phyloP scores from a whole-genome alignment of 352 stramenopile genomes.

The Phytophthora pinifolia region DNA sequence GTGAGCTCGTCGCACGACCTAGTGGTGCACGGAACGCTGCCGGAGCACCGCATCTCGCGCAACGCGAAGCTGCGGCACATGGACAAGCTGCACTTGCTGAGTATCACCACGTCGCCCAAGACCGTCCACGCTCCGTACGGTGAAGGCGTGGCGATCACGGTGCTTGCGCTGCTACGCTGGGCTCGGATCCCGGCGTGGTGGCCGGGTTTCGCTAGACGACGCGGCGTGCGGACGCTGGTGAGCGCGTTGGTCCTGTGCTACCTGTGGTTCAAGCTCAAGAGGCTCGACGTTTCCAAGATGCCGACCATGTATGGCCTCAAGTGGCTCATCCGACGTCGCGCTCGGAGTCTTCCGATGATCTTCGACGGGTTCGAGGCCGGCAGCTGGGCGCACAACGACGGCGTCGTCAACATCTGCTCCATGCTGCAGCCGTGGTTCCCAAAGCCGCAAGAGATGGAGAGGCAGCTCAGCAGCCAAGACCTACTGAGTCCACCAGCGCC shows the following conservation, averaged over 20 bases:
- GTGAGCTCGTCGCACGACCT: slow-evolving; percentile 45
- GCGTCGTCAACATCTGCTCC: slow-evolving; percentile 69
- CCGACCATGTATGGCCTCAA: slow-evolving; percentile 57
- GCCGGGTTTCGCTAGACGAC: slow-evolving; percentile 11
- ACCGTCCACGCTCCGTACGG: slow-evolving; percentile 39
- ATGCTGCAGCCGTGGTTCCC: slow-evolving; percentile 75
- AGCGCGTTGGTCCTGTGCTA: slow-evolving; percentile 25
- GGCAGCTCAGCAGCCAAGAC: slow-evolving; percentile 26
- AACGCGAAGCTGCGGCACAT: slow-evolving; percentile 57
- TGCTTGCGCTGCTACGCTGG: slow-evolving; percentile 28
- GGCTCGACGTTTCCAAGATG: slow-evolving; percentile 67
- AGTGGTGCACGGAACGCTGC: slow-evolving; percentile 50
- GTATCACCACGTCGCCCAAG: slow-evolving; percentile 67
- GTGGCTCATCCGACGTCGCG: slow-evolving; percentile 60
- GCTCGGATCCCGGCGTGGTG: slow-evolving; percentile 27
- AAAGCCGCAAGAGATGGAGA: slow-evolving; percentile 45
- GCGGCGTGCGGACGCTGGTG: slow-evolving; percentile 10
- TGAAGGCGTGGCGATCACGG: slow-evolving; percentile 21
- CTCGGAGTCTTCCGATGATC: slow-evolving; percentile 50
- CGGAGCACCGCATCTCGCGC: slow-evolving; percentile 43
- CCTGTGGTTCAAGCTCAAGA: slow-evolving; percentile 38
- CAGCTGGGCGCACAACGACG: slow-evolving; percentile 76
- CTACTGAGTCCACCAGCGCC: slow-evolving; percentile 23
- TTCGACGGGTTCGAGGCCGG: slow-evolving; percentile 62
- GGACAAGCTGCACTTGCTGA: slow-evolving; percentile 63